Base-by-base conservation (phyloP, 177 flowering plant genomes). In the Tripterygium wilfordii region DNA sequence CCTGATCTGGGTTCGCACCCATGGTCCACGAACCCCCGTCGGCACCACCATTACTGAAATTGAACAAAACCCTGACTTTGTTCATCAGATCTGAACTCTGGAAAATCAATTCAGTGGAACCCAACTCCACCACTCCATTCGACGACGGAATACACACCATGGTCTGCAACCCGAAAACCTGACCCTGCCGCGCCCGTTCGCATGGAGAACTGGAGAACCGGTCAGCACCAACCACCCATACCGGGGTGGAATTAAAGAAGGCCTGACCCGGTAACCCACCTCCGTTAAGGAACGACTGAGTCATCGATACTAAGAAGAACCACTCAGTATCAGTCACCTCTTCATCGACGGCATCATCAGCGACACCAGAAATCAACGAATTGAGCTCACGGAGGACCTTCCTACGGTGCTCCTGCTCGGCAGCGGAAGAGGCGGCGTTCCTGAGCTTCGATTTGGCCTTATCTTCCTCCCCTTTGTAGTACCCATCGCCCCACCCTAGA, bases 321-420 rank as follows among this genome's bases (percentile, higher is more conserved):
- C 98, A 92, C 62, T 92, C 96, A 4, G 94, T 83, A 23, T 92
- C 98, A 4, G 98, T 92, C 5, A 89, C 97, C 44, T 88, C 97
- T 45, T 86, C 96, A 16, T 84, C 97, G 3, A 76, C 72, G 1
- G 77, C 70, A 6, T 74, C 89, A 26, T 78, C 79, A 0, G 56
- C 10, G 1, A 74, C 7, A 9, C 95, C 89, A 12, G 96, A 71
- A 12, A 89, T 84, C 57, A 89, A 41, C 3, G 95, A 76, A 40
- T 89, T 86, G 10, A 92, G 76, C 51, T 92, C 95, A 0, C 92
- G 75, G 30, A 92, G 75, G 4, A 92, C 85, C 51, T 64, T 76
- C 36, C 75, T 86, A 22, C 99, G 71, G 63, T 87, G 75, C 58
- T 71, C 89, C 65, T 86, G 96, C 48, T 84, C 95, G 0, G 69